Base-by-base conservation (phyloP, 495 filamentous ascomycete species). In the Podospora pseudocomata region DNA sequence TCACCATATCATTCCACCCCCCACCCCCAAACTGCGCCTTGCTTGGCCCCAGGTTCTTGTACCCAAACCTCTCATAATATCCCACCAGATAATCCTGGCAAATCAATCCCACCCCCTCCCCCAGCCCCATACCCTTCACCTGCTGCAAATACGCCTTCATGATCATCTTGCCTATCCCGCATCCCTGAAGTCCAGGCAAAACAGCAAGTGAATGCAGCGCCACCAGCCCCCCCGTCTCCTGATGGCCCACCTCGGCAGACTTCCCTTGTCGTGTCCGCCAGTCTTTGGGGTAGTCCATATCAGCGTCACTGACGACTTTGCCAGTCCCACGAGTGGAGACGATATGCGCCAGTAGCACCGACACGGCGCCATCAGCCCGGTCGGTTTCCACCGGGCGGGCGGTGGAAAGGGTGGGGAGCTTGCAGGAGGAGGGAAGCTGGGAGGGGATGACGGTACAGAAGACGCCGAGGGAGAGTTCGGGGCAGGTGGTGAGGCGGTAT, bases 191-290 rank as follows among this genome's bases (percentile, higher is more conserved):
- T 67, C 87, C 83, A 0, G 91, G 92, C 44, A 90, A 80, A 26
- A 97, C 90, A 18, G 90, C 91, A 0, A 97, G 81, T 0, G 91
- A 94, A 75, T 97, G 94, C 49, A 97, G 75, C 20, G 86, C 90
- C 64, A 98, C 80, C 2, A 92, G 95, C 49, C 86, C 72, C 39
- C 93, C 93, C 2, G 76, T 74, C 66, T 93, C 90, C 63, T 90
- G 85, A 75, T 97, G 91, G 15, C 85, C 84, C 20, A 83, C 67
- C 11, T 72, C 60, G 2, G 79, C 68, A 0, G 73, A 70, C 61
- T 70, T 72, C 55, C 73, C 73, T 67, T 70, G 70, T 4, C 59
- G 67, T 6, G 77, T 77, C 63, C 82, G 80, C 88, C 89, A 93
- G 71, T 91, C 84, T 59, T 76, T 74, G 1, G 92, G 91, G 55